Evolutionary conservation across 352 stramenopile genomes (phyloP), one percentile per base, ranked within the genome.

Genomic region (Phytophthora cactorum): DNA sequence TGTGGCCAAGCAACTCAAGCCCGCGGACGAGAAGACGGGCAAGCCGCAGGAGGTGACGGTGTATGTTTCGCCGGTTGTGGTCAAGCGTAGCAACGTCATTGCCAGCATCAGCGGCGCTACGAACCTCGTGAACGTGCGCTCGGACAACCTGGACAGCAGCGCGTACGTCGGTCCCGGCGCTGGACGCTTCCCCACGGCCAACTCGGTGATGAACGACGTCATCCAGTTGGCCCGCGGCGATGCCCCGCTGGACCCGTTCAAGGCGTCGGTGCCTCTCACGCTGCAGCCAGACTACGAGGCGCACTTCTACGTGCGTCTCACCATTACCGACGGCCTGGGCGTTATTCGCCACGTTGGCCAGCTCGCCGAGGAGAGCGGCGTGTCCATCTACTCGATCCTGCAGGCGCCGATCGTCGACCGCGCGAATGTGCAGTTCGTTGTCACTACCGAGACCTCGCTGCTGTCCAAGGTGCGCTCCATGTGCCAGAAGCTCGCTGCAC

Each of bases 341-440:
- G 98, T 99, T 70, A 98, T 98, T 59, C 84, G 94, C 63, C 82
- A 94, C 61, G 96, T 98, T 36, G 97, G 97, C 36, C 90, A 98
- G 68, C 74, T 98, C 63, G 97, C 95, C 41, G 97, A 98, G 77
- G 84, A 98, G 62, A 86, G 96, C 70, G 90, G 91, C 52, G 96
- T 99, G 41, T 98, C 92, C 32, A 99, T 99, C 77, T 97, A 98
- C 85, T 98, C 96, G 55, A 98, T 99, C 71, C 78, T 99, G 47
- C 96, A 98, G 74, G 97, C 98, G 68, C 96, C 96, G 7, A 97
- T 98, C 52, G 83, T 89, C 15, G 96, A 98, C 77, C 86, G 82
- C 43, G 80, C 91, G 63, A 97, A 98, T 72, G 91, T 98, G 50
- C 88, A 98, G 65, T 99, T 99, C 76, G 97, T 98, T 11, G 92